phyloP scores from a whole-genome alignment of 345 rosid genomes.

The Isatis tinctoria region DNA sequence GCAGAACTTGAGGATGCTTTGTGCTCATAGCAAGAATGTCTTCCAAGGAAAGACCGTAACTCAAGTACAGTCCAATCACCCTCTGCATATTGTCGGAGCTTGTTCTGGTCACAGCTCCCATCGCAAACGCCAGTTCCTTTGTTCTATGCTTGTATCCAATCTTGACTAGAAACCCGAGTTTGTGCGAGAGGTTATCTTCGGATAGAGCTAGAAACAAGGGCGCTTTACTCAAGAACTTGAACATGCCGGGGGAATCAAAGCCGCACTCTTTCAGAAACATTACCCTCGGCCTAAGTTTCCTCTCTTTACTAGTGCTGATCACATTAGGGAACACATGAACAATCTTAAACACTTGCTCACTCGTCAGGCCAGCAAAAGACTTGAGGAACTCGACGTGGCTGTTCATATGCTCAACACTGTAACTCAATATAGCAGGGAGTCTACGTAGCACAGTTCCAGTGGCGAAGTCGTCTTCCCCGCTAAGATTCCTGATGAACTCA shows the following conservation, averaged over 20 bases:
- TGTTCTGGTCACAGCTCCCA: constrained; percentile 78
- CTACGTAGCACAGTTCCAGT: constrained; percentile 48
- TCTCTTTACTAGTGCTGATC: constrained; percentile 60
- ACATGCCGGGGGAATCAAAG: constrained; percentile 53
- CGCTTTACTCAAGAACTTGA: constrained; percentile 68
- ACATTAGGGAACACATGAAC: constrained; percentile 60
- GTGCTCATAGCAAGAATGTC: constrained; percentile 68
- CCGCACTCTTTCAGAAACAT: constrained; percentile 69
- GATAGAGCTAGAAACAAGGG: constrained; percentile 70
- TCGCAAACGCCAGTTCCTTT: constrained; percentile 54
- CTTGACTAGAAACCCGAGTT: constrained; percentile 68
- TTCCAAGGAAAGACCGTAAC: constrained; percentile 50
- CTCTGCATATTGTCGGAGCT: constrained; percentile 74
- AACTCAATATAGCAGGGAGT: constrained; percentile 61
- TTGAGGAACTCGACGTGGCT: constrained; percentile 56
- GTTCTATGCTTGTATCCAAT: constrained; percentile 55
- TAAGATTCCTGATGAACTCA: constrained; percentile 48
- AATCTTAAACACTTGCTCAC: constrained; percentile 58
- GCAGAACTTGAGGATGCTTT: constrained; percentile 77
- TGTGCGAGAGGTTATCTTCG: constrained; percentile 47
- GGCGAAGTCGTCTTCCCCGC: constrained; percentile 63
- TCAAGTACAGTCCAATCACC: constrained; percentile 58
- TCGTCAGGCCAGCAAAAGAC: constrained; percentile 60
- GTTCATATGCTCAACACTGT: constrained; percentile 47
- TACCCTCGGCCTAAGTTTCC: constrained; percentile 61